Conservation (phyloP, 2,329 filamentous ascomycete genomes). For the Metarhizium brunneum region DNA sequence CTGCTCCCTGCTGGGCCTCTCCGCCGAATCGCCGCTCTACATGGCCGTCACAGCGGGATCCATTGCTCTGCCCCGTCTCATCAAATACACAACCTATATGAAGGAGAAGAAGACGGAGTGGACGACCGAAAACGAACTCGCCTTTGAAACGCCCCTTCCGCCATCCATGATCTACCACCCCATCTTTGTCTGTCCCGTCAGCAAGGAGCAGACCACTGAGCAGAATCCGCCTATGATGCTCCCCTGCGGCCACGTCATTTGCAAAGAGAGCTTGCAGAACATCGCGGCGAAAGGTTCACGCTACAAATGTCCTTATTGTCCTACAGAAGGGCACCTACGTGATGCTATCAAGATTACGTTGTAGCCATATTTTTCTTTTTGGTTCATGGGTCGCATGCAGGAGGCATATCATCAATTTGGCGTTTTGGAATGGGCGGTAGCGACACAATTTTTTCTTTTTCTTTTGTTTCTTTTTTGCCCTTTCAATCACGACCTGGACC, state of each 20-base stretch:
- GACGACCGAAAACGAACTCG: conserved; percentile 85
- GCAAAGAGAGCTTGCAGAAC: conserved; percentile 70
- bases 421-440: not conserved
- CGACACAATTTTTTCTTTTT: not conserved
- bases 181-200: conserved; percentile 96
- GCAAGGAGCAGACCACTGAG: conserved; percentile 92
- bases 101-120: conserved; percentile 86
- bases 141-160: conserved; percentile 60
- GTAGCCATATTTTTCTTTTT: conserved; percentile 20
- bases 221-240: conserved; percentile 94
- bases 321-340: conserved; percentile 66
- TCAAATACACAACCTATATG: conserved; percentile 84
- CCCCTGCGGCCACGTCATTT: conserved; percentile 89
- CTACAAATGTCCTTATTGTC: conserved; percentile 97
- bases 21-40: conserved; percentile 86
- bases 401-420: not conserved
- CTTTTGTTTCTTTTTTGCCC: not conserved
- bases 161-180: conserved; percentile 70
- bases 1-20: conserved; percentile 82
- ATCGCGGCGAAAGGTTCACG: conserved; percentile 67
- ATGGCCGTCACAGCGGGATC: conserved; percentile 86
- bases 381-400: not conserved
- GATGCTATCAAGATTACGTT: conserved; percentile 69
- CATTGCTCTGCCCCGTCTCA: conserved; percentile 78
- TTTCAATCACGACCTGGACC: not conserved